Evolutionary conservation across 78 protist genomes (phyloP).

Genomic region (Monosiga brevicollis): DNA sequence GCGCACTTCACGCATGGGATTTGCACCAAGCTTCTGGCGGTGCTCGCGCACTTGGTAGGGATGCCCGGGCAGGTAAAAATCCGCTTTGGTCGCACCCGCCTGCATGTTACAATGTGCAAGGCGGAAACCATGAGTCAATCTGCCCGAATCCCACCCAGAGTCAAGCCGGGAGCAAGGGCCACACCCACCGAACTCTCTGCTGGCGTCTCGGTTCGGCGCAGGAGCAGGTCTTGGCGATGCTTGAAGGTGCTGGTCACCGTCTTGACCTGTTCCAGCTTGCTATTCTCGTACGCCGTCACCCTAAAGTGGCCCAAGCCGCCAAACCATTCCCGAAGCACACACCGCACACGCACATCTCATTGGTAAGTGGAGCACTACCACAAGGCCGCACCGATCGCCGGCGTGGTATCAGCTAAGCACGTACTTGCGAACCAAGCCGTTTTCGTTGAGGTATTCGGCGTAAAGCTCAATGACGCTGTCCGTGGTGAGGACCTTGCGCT

Average conservation of each 20-base stretch:
- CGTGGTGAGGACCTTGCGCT: not conserved
- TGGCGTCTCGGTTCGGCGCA: not conserved
- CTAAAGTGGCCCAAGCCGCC: not conserved
- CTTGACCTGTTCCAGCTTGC: not conserved
- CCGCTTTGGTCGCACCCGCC: not conserved
- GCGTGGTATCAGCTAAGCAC: not conserved
- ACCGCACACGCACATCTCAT: not conserved
- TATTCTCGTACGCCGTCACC: not conserved
- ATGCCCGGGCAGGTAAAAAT: not conserved
- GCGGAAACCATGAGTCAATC: not conserved
- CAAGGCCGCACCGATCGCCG: not conserved
- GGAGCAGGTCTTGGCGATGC: not conserved
- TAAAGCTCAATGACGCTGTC: not conserved
- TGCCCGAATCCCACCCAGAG: not conserved
- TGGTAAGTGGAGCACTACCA: not conserved
- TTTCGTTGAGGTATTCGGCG: not conserved
- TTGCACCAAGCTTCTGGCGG: too few relatives aligned
- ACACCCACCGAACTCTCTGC: too few relatives aligned
- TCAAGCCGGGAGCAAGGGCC: too few relatives aligned
- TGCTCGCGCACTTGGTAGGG: too few relatives aligned
- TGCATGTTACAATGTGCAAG: not conserved
- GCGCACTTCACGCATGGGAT: too few relatives aligned
- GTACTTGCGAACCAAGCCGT: not conserved
- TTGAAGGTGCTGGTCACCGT: not conserved
- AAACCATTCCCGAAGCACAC: not conserved